Conservation (phyloP, 768 basidiomycete species). For the Ramaria sp. region DNA sequence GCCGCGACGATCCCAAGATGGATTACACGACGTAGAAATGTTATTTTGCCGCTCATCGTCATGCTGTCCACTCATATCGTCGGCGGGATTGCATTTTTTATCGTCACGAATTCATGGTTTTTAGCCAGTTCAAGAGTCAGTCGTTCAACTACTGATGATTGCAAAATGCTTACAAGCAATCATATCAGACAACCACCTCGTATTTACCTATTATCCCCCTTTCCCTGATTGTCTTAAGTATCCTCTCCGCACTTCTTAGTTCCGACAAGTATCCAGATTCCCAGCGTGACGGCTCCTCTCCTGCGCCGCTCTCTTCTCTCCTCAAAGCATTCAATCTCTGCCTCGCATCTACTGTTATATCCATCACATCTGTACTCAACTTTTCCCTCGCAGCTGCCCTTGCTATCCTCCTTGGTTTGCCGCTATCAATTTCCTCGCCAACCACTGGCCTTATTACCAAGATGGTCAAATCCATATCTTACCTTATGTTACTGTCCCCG, state of each 20-base stretch:
- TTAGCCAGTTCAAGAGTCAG: conserved; percentile 14
- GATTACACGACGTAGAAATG: conserved; percentile 40
- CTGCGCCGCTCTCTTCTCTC: conserved; percentile 30
- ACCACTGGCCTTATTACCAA: neutral
- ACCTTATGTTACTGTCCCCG: conserved; percentile 34
- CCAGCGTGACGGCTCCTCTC: neutral
- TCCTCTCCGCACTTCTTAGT: conserved; percentile 11
- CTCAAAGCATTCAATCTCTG: conserved; percentile 73
- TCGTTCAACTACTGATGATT: neutral
- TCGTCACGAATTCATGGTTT: conserved; percentile 36
- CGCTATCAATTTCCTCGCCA: conserved; percentile 34
- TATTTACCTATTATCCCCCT: conserved; percentile 3
- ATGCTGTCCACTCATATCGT: conserved; percentile 45
- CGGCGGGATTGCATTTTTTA: conserved; percentile 41
- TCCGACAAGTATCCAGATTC: neutral
- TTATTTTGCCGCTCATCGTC: conserved; percentile 40
- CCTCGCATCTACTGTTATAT: conserved; percentile 77
- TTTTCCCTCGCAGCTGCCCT: conserved; percentile 79
- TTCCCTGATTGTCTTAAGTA: neutral
- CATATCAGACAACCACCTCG: neutral
- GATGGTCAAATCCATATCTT: conserved; percentile 21
- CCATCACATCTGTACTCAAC: conserved; percentile 79
- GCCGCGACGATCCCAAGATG: conserved; percentile 21
- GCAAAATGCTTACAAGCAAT: neutral
- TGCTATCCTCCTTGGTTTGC: conserved; percentile 51